Conservation (phyloP, 2,329 filamentous ascomycete species). For the Venturia pyrina region DNA sequence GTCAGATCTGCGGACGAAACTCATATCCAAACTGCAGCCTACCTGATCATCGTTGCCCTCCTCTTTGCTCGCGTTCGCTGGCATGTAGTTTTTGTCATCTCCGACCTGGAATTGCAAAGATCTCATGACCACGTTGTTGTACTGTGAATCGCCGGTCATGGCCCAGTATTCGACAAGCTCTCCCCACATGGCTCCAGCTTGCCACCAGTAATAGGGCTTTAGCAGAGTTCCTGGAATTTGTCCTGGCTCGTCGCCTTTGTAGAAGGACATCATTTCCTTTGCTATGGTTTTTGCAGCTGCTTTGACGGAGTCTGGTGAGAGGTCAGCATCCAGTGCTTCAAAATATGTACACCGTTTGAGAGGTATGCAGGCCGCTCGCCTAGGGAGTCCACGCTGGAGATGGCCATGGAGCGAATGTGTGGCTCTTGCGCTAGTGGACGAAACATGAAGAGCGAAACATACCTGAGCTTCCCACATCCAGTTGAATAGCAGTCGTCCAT, state of each 20-base stretch:
- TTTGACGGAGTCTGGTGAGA: constrained; percentile 9
- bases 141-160: constrained; percentile 35
- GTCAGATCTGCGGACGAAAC: constrained; percentile 45
- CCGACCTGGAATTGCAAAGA: constrained; percentile 34
- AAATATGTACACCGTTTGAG: background rate
- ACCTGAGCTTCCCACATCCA: constrained; percentile 3
- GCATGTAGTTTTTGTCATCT: constrained; percentile 33
- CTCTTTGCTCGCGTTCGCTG: constrained; percentile 34
- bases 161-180: constrained; percentile 35
- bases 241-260: constrained; percentile 11
- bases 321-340: background rate
- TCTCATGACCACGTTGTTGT: constrained; percentile 32
- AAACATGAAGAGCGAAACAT: background rate
- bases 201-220: constrained; percentile 38
- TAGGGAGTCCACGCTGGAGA: background rate
- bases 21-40: background rate
- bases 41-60: constrained; percentile 62
- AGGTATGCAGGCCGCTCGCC: background rate
- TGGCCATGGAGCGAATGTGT: background rate
- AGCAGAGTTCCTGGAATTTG: constrained; percentile 27
- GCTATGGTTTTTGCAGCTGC: constrained; percentile 9
- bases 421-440: background rate
- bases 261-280: constrained; percentile 9
- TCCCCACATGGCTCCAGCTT: constrained; percentile 31
- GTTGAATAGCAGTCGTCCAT: background rate